A percentile compares a stretch with the other conserved stretches of the same genome.
phyloP scores from a whole-genome alignment of 1,139 yeast species.

The Arxiozyma slooffiae region DNA sequence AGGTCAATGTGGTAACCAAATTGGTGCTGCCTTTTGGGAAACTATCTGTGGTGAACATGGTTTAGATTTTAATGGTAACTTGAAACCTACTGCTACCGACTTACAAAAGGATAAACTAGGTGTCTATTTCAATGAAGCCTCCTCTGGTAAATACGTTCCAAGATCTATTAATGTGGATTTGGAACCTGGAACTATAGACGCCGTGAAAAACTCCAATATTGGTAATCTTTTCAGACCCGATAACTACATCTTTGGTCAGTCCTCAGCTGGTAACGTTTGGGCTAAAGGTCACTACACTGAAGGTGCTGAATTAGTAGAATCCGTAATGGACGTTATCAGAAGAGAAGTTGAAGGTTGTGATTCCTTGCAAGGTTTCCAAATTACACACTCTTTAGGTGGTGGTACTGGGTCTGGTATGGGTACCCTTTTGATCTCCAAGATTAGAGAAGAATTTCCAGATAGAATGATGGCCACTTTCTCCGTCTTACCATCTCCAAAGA shows the following conservation, averaged over 20 bases:
- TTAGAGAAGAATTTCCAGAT: constrained; percentile 83
- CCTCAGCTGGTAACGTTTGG: constrained; percentile 93
- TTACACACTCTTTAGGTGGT: constrained; percentile 89
- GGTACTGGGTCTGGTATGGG: constrained; percentile 98
- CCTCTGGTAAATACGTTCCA: constrained; percentile 80
- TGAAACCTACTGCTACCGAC: constrained; percentile 52
- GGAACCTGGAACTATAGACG: constrained; percentile 89
- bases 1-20: constrained; percentile 99
- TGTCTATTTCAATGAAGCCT: constrained; percentile 56
- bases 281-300: constrained; percentile 95
- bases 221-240: constrained; percentile 88
- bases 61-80: constrained; percentile 72
- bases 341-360: constrained; percentile 92
- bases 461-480: constrained; percentile 95
- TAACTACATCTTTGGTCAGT: constrained; percentile 78
- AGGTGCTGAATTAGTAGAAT: constrained; percentile 87
- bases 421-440: constrained; percentile 66
- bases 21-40: constrained; percentile 97
- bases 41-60: constrained; percentile 97
- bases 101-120: constrained; percentile 41
- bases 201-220: constrained; percentile 63
- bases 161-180: constrained; percentile 86
- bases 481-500: constrained; percentile 84
- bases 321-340: constrained; percentile 79
- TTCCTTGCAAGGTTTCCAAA: constrained; percentile 88